These are phyloP conservation scores for Populus nigra DNA, from an alignment of 345 rosid species.

Conservation along the genomic window DNA sequence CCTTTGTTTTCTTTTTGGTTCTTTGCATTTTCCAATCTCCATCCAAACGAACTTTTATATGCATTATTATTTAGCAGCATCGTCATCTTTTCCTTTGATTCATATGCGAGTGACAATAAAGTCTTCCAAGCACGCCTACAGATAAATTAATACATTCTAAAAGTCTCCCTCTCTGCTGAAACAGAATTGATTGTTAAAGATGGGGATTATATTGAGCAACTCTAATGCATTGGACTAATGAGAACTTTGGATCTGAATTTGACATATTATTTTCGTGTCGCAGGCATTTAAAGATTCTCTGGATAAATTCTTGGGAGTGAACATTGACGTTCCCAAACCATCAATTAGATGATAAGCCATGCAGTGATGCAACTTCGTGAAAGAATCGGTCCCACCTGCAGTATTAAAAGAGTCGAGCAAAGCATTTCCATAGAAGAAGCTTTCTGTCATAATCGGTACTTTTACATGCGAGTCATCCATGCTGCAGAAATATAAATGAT, in stretches of 20 bases:
- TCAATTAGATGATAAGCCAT: slow-evolving; percentile 26
- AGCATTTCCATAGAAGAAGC: slow-evolving; percentile 36
- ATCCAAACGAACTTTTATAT: slow-evolving; percentile 3
- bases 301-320: slow-evolving; percentile 62
- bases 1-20: slow-evolving; percentile 28
- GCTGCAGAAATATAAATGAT: slow-evolving; percentile 44
- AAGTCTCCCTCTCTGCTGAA: slow-evolving; percentile 12
- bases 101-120: slow-evolving; percentile 10
- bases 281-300: slow-evolving; percentile 69
- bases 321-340: slow-evolving; percentile 29
- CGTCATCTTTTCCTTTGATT: slow-evolving; percentile 14
- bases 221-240: slow-evolving; percentile 7
- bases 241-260: not conserved
- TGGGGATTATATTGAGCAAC: slow-evolving; percentile 3
- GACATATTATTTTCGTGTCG: slow-evolving; percentile 15
- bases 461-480: slow-evolving; percentile 40
- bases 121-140: slow-evolving; percentile 17
- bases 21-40: slow-evolving; percentile 18
- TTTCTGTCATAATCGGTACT: slow-evolving; percentile 41
- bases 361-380: slow-evolving; percentile 20
- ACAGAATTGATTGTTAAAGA: slow-evolving; percentile 5
- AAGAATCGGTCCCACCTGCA: slow-evolving; percentile 28
- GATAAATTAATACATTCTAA: slow-evolving; percentile 12
- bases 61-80: slow-evolving; percentile 17
- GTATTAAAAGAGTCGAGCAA: slow-evolving; percentile 21